A percentile compares a stretch with the other conserved stretches of the same genome.
phyloP scores from a whole-genome alignment of 805 yeast genomes.

The Saturnispora quitensis region DNA sequence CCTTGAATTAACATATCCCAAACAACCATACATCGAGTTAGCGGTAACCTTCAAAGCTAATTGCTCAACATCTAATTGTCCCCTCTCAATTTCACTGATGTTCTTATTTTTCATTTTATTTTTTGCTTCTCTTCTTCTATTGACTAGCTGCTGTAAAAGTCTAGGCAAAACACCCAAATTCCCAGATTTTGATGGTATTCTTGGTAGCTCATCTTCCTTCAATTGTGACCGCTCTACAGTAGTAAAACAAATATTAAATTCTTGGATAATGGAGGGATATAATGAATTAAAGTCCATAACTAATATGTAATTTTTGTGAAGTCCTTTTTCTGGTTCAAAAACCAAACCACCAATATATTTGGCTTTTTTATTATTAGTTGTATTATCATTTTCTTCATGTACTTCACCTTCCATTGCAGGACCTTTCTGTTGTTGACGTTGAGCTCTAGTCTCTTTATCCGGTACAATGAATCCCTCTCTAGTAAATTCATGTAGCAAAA shows the following conservation, averaged over 20 bases:
- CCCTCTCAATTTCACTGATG: constrained; percentile 51
- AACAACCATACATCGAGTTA: constrained; percentile 98
- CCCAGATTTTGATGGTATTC: constrained; percentile 49
- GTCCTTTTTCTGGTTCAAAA: constrained; percentile 92
- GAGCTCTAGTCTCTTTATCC: constrained; percentile 40
- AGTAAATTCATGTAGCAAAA: constrained; percentile 84
- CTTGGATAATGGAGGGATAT: constrained; percentile 96
- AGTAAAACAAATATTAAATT: constrained; percentile 92
- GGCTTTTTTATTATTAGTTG: constrained; percentile 34
- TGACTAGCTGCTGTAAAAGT: constrained; percentile 72
- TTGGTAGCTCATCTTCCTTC: constrained; percentile 55
- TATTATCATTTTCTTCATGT: constrained; percentile 32
- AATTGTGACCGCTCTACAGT: constrained; percentile 65
- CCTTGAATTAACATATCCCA: constrained; percentile 85
- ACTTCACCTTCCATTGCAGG: constrained; percentile 17
- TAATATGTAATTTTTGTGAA: constrained; percentile 77
- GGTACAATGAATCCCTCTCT: constrained; percentile 78
- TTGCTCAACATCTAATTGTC: constrained; percentile 91
- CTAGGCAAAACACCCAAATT: constrained; percentile 80
- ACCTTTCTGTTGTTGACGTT: constrained; percentile 20
- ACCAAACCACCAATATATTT: constrained; percentile 52
- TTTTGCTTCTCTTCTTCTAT: constrained; percentile 89
- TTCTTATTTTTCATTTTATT: constrained; percentile 69
- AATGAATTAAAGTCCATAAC: constrained; percentile 98
- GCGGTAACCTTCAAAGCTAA: constrained; percentile 95